Evolutionary conservation across 2,329 filamentous ascomycete species (phyloP), one percentile per base, ranked within the genome.

Genomic region (Colletotrichum liriopes): DNA sequence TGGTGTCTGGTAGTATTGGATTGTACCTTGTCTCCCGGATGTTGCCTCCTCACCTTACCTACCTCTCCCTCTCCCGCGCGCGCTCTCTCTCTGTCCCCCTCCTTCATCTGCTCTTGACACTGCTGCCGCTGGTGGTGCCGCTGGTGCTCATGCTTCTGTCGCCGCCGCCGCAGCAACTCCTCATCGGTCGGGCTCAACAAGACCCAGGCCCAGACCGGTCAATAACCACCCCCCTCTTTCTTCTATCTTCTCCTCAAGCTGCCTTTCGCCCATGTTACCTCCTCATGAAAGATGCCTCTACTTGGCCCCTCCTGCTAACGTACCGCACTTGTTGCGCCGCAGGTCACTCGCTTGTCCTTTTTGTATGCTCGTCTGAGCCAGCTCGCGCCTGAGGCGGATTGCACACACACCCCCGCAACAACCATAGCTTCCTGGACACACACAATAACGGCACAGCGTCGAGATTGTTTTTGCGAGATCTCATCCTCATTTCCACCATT

Each of bases 181-280:
- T 68, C 65, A 59, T 69, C 69, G 69, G 69, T 72, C 69, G 69
- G 69, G 32, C 69, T 69, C 59, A 69, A 69, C 65, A 58, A 64
- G 59, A 47, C 52, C 61, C 43, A 69, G 65, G 65, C 45, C 65
- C 52, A 72, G 65, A 64, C 59, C 69, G 59, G 64, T 67, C 62
- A 71, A 49, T 63, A 64, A 45, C 45, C 58, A 52, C 58, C 65
- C 58, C 49, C 58, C 49, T n/a, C 52, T 43, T 52, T 43, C 52
- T 54, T 51, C 51, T 37, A 29, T 37, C 49, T 47, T 18, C 41
- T 37, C 52, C 54, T 18, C 45, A 29, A 49, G 45, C 37, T 63
- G 20, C 12, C 23, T 64, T 59, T 49, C 43, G 47, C 54, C 37
- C 59, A 47, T 60, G 52, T 64, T 72, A 41, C 59, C 59, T 69